Conservation (phyloP, 2,329 filamentous ascomycete species). For the Aureobasidium leucospermi region DNA sequence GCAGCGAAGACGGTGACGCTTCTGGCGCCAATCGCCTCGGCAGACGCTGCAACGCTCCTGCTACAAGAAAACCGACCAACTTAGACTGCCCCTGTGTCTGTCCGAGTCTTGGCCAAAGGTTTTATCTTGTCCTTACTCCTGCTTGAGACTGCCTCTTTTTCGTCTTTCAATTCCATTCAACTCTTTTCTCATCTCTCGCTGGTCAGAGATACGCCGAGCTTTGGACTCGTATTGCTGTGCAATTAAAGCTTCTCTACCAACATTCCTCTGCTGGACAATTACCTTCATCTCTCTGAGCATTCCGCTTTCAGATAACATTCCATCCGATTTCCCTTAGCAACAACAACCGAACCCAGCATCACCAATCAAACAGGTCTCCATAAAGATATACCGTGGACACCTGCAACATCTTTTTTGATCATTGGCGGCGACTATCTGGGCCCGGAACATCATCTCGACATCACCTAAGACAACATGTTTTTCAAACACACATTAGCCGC, state of each 20-base stretch:
- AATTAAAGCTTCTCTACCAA: conserved; percentile 5
- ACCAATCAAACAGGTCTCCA: neutral
- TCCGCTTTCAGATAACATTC: conserved; percentile 12
- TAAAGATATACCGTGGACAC: neutral
- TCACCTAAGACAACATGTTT: conserved; percentile 19
- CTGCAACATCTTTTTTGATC: neutral
- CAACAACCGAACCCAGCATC: neutral
- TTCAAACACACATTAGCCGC: conserved; percentile 21
- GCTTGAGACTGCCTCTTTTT: neutral
- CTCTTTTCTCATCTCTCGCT: conserved; percentile 5
- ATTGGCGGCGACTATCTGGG: neutral
- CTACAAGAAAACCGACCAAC: neutral
- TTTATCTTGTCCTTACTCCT: conserved; percentile 1
- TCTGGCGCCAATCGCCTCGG: conserved; percentile 9
- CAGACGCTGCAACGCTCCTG: conserved; percentile 10
- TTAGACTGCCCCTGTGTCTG: conserved; percentile 1
- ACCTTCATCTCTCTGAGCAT: conserved; percentile 13
- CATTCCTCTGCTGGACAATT: conserved; percentile 12
- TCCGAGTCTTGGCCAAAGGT: conserved; percentile 3
- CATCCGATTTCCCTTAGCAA: neutral
- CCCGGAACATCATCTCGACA: neutral
- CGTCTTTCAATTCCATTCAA: neutral
- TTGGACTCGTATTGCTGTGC: conserved; percentile 13
- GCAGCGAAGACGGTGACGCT: conserved; percentile 4
- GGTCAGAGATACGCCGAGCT: conserved; percentile 3